A percentile compares a stretch with the other conserved stretches of the same genome.
These are phyloP conservation scores for Curvularia lunata DNA, from an alignment of 2,329 filamentous ascomycete species.

Conservation along the genomic window DNA sequence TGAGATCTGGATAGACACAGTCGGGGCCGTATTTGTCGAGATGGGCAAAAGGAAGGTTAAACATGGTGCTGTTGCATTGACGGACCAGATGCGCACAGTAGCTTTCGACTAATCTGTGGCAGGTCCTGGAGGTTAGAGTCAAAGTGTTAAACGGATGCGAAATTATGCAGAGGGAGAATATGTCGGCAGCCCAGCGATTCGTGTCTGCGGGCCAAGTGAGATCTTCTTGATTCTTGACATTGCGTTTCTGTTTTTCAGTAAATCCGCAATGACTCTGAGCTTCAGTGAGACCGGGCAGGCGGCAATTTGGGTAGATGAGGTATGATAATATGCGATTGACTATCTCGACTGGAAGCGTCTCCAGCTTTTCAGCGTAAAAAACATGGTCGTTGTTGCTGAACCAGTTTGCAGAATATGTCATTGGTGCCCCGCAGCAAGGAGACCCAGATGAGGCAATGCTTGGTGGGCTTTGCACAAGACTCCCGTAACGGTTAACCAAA, in stretches of 20 bases:
- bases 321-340: slow-evolving; percentile 37
- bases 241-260: slow-evolving; percentile 21
- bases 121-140: slow-evolving; percentile 32
- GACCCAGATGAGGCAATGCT: slow-evolving; percentile 4
- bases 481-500: not conserved
- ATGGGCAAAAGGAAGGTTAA: slow-evolving; percentile 39
- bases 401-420: not conserved
- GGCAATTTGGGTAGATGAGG: slow-evolving; percentile 37
- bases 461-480: slow-evolving; percentile 12
- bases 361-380: slow-evolving; percentile 24
- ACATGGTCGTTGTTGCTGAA: not conserved
- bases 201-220: slow-evolving; percentile 31
- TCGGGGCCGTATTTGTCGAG: slow-evolving; percentile 27
- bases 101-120: slow-evolving; percentile 30
- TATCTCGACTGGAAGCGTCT: slow-evolving; percentile 38
- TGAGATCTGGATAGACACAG: slow-evolving; percentile 36
- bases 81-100: slow-evolving; percentile 38
- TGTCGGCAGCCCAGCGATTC: slow-evolving; percentile 35
- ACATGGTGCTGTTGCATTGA: slow-evolving; percentile 30
- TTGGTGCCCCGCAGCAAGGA: slow-evolving; percentile 1
- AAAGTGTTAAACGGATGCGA: slow-evolving; percentile 40
- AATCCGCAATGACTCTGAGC: slow-evolving; percentile 33
- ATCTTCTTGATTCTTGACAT: slow-evolving; percentile 31
- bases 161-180: slow-evolving; percentile 33
- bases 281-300: slow-evolving; percentile 40